Percentiles rank a stretch among this genome's conserved stretches.
These are phyloP conservation scores for Myxozyma lipomycoides DNA, from an alignment of 805 yeast species.

Conservation along the genomic window DNA sequence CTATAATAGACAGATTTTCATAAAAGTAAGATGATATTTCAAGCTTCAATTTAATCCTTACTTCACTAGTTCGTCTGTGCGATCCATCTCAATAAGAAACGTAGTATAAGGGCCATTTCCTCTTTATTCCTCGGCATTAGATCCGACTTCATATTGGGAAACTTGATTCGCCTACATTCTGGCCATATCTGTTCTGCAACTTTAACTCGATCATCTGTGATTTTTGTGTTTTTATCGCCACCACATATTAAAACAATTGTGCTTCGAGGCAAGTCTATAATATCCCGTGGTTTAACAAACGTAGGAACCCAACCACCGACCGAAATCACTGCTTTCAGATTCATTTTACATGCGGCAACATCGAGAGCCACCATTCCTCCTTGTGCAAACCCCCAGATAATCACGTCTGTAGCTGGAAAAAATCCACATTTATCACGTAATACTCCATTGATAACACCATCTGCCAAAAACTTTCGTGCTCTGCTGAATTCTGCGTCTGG, in stretches of 20 bases:
- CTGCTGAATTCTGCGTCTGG: slow-evolving; percentile 26
- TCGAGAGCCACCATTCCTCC: slow-evolving; percentile 28
- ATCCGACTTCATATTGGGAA: slow-evolving; percentile 21
- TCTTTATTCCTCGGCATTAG: slow-evolving; percentile 24
- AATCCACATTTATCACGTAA: slow-evolving; percentile 25
- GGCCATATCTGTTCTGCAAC: slow-evolving; percentile 10
- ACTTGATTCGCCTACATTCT: slow-evolving; percentile 16
- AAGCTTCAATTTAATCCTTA: slow-evolving; percentile 8
- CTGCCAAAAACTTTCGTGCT: slow-evolving; percentile 1
- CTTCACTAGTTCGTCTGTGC: slow-evolving; percentile 10
- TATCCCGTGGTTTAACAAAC: slow-evolving; percentile 15
- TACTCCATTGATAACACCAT: background rate
- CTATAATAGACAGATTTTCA: no score
- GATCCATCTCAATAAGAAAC: slow-evolving; percentile 16
- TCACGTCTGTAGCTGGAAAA: slow-evolving; percentile 11
- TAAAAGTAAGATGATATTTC: background rate
- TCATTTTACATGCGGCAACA: slow-evolving; percentile 13
- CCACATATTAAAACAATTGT: slow-evolving; percentile 25
- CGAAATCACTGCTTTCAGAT: slow-evolving; percentile 23
- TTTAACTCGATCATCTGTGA: slow-evolving; percentile 19
- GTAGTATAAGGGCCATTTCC: slow-evolving; percentile 28
- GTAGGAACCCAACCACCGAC: slow-evolving; percentile 28
- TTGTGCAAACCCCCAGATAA: slow-evolving; percentile 28
- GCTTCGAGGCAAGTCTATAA: slow-evolving; percentile 17
- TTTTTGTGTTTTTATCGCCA: slow-evolving; percentile 2